Percentiles rank a stretch among this genome's conserved stretches.
These are phyloP conservation scores for Ophiostoma fasciatum DNA, from an alignment of 2,329 filamentous ascomycete species.

Conservation along the genomic window DNA sequence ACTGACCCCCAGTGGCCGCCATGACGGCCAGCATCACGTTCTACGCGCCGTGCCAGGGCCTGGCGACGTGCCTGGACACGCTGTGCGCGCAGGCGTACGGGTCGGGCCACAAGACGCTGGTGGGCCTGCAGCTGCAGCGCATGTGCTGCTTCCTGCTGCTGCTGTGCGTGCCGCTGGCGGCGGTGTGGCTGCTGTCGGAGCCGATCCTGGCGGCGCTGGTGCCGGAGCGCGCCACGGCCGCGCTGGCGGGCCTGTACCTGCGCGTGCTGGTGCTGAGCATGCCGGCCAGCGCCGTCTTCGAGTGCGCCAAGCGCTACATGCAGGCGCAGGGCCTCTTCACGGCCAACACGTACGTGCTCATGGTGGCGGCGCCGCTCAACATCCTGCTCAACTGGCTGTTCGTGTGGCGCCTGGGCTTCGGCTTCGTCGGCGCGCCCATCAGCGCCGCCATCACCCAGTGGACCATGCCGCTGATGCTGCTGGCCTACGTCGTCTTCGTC, in stretches of 20 bases:
- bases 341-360: conserved; percentile 63
- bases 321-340: conserved; percentile 72
- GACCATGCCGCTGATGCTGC: conserved; percentile 56
- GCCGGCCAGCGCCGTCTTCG: conserved; percentile 63
- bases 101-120: conserved; percentile 75
- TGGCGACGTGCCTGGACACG: conserved; percentile 82
- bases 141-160: conserved; percentile 63
- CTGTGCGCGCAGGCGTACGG: conserved; percentile 91
- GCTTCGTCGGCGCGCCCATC: conserved; percentile 64
- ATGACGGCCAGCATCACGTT: conserved; percentile 74
- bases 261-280: conserved; percentile 54
- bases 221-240: conserved; percentile 55
- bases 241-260: conserved; percentile 59
- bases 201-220: conserved; percentile 50
- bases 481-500: conserved; percentile 58
- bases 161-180: conserved; percentile 54
- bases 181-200: conserved; percentile 55
- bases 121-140: conserved; percentile 67
- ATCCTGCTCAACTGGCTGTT: conserved; percentile 65
- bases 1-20: conserved; percentile 34
- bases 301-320: conserved; percentile 64
- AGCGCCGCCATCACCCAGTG: conserved; percentile 64
- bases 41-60: conserved; percentile 64
- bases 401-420: conserved; percentile 55
- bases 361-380: conserved; percentile 64